Conservation (phyloP, 1,284 basidiomycete genomes). For the Pulveroboletus ridleyi region DNA sequence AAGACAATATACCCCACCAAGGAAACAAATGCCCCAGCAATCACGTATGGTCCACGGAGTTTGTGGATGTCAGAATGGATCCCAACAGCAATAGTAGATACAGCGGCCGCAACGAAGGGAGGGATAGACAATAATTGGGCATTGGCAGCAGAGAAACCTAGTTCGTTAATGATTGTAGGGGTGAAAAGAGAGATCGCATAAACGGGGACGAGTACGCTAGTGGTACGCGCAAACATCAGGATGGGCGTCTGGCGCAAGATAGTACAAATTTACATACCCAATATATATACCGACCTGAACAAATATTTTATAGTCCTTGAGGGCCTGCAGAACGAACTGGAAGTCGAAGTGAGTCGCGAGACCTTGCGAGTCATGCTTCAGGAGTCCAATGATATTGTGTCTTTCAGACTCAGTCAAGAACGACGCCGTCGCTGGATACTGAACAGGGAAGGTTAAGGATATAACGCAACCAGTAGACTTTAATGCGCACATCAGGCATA, state of each 20-base stretch:
- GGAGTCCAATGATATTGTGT: slow-evolving; percentile 39
- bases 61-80: slow-evolving; percentile 49
- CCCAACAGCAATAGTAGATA: slow-evolving; percentile 48
- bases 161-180: slow-evolving; percentile 59
- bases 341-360: slow-evolving; percentile 43
- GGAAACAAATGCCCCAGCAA: slow-evolving; percentile 44
- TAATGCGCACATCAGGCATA: slow-evolving; percentile 47
- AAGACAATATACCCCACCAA: slow-evolving; percentile 54
- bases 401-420: slow-evolving; percentile 50
- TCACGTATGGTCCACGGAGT: slow-evolving; percentile 51
- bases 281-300: slow-evolving; percentile 50
- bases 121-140: slow-evolving; percentile 67
- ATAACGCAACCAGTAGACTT: background rate
- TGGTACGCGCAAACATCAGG: slow-evolving; percentile 23
- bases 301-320: slow-evolving; percentile 52
- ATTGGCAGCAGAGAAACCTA: slow-evolving; percentile 59
- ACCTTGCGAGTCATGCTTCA: slow-evolving; percentile 46
- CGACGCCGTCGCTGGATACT: slow-evolving; percentile 54
- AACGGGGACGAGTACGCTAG: slow-evolving; percentile 53
- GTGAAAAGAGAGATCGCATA: slow-evolving; percentile 66
- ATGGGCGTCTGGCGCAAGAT: background rate
- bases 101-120: slow-evolving; percentile 52
- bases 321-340: slow-evolving; percentile 46
- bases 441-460: slow-evolving; percentile 7
- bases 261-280: slow-evolving; percentile 40